A percentile compares a stretch with the other conserved stretches of the same genome.
Evolutionary conservation across 2,329 filamentous ascomycete genomes (phyloP).

Genomic region (Arthrocladium fulminans): DNA sequence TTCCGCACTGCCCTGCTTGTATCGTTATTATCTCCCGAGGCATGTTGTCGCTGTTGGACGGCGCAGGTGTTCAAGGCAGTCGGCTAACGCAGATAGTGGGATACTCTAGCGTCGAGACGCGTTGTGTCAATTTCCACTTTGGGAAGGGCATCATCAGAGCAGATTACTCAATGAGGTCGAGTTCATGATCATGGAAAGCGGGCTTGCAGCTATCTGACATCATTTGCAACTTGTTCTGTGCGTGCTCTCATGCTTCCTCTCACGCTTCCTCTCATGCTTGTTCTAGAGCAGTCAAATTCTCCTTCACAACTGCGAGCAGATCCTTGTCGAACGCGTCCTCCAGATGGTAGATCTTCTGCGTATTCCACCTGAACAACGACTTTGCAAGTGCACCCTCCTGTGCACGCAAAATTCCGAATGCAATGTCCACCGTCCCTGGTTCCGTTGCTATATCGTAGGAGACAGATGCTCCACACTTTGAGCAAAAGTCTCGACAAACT

Average conservation of each 20-base stretch:
- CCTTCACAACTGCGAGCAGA: not conserved
- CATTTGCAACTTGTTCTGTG: not conserved
- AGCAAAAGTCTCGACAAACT: constrained; percentile 31
- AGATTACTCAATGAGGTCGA: too few species aligned
- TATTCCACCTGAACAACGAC: constrained; percentile 36
- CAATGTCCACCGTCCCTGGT: constrained; percentile 33
- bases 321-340: constrained; percentile 5
- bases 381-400: constrained; percentile 33
- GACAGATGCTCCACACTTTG: constrained; percentile 37
- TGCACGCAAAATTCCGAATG: constrained; percentile 34
- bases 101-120: not conserved
- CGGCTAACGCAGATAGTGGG: not conserved
- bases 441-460: constrained; percentile 33
- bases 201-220: not conserved
- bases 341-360: not conserved
- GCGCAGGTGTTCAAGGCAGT: not conserved
- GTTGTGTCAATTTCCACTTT: too few species aligned
- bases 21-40: constrained; percentile 91
- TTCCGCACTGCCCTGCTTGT: constrained; percentile 64
- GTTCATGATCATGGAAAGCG: too few species aligned
- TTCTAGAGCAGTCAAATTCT: not conserved
- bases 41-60: constrained; percentile 11
- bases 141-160: too few species aligned
- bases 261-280: not conserved
- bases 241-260: too few species aligned